phyloP scores from a whole-genome alignment of 805 yeast genomes.

The Candida gorgasii region DNA sequence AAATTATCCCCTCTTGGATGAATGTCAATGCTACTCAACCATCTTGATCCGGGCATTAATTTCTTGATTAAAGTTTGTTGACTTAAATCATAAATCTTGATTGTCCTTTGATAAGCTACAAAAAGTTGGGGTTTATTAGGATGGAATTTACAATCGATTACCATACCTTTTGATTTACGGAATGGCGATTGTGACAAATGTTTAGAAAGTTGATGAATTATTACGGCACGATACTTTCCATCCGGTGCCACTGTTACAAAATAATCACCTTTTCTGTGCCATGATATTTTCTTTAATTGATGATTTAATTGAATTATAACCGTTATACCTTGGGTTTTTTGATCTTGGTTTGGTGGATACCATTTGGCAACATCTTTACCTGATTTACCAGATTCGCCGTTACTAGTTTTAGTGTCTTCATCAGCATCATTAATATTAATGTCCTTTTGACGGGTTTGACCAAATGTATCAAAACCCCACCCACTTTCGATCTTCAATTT shows the following conservation, averaged over 20 bases:
- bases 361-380: slow-evolving; percentile 70
- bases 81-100: slow-evolving; percentile 86
- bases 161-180: slow-evolving; percentile 87
- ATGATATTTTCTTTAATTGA: slow-evolving; percentile 76
- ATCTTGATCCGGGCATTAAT: slow-evolving; percentile 91
- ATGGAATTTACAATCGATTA: slow-evolving; percentile 95
- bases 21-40: slow-evolving; percentile 88
- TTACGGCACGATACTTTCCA: slow-evolving; percentile 81
- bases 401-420: slow-evolving; percentile 36
- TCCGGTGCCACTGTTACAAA: slow-evolving; percentile 97
- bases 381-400: slow-evolving; percentile 24
- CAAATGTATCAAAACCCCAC: slow-evolving; percentile 79
- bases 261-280: slow-evolving; percentile 98
- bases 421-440: slow-evolving; percentile 40
- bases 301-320: slow-evolving; percentile 67
- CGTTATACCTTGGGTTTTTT: slow-evolving; percentile 63
- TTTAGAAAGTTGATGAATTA: slow-evolving; percentile 92
- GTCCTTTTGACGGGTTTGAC: slow-evolving; percentile 45
- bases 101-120: slow-evolving; percentile 91
- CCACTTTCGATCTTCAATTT: slow-evolving; percentile 82
- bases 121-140: slow-evolving; percentile 92
- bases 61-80: slow-evolving; percentile 83
- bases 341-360: slow-evolving; percentile 72
- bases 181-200: slow-evolving; percentile 96
- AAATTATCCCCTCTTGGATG: slow-evolving; percentile 97